Evolutionary conservation across 2,329 filamentous ascomycete genomes (phyloP).

Genomic region (Colletotrichum tamarilloi): DNA sequence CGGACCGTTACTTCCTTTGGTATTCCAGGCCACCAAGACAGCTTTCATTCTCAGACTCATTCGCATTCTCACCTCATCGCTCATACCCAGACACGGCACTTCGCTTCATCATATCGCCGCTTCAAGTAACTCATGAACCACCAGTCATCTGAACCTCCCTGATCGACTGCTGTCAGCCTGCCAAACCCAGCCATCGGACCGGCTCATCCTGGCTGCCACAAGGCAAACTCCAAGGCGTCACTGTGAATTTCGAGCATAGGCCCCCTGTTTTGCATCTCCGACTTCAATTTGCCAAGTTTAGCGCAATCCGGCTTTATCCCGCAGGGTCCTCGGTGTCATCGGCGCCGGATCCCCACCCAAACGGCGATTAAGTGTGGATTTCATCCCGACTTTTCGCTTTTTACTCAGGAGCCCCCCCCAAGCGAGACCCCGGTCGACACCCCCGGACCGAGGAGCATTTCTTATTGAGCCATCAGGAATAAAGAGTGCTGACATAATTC

Average conservation of each 20-base stretch:
- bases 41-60: neutral
- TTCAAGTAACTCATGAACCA: neutral
- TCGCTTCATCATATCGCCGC: neutral
- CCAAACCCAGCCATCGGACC: neutral
- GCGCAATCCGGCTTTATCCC: neutral
- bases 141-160: neutral
- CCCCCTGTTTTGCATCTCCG: neutral
- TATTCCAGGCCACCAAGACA: neutral
- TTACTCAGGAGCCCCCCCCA: neutral
- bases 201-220: constrained; percentile 3
- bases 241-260: neutral
- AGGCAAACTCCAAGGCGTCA: neutral
- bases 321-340: constrained; percentile 4
- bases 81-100: neutral
- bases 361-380: neutral
- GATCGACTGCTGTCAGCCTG: neutral
- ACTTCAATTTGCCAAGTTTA: constrained; percentile 1
- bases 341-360: constrained; percentile 7
- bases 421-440: constrained; percentile 6
- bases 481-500: constrained; percentile 13
- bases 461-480: neutral
- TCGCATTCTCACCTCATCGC: neutral
- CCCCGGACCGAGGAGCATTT: neutral
- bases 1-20: neutral
- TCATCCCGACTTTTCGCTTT: constrained; percentile 18